Base-by-base conservation (phyloP, 257 asterid genomes). In the Perilla frutescens region DNA sequence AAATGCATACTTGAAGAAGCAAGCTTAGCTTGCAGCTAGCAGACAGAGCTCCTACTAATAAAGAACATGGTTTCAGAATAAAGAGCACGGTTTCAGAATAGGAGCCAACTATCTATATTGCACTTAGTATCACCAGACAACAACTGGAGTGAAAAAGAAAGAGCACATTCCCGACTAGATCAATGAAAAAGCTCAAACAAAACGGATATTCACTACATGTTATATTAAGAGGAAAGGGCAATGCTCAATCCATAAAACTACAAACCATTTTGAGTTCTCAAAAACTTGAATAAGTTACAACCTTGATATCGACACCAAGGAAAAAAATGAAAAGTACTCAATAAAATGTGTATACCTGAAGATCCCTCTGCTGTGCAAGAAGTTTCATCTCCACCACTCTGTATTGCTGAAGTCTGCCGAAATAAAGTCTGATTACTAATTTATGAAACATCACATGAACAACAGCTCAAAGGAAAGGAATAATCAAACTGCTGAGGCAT, bases 321-420 rank as follows among this genome's bases (percentile, higher is more conserved):
- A n/a, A 72, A 9, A 12, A 66, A 65, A 34, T 37, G 58, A 61
- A 12, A 70, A 26, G 39, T 56, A 4, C 0, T 44, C 56, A 68
- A 48, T 1, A 47, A 59, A 76, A 36, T 29, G 49, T 54, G 65
- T 64, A 71, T 81, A 94, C 97, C 96, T 89, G 91, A 76, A 86
- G 89, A 72, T 86, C 89, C 77, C 89, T 82, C 68, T 86, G 86
- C 81, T 86, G 89, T 10, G 91, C 89, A 51, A 86, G 89, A 78
- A 86, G 89, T 66, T 86, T 86, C 87, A 86, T 86, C 80, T 84
- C 91, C 70, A 84, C 87, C 66, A 84, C 87, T 70, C 87, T 84
- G 76, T 86, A 86, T 70, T 84, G 91, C 81, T 86, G 91, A 82
- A 86, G 84, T 74, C 89, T 86, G 84, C 68, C 12, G 54, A 56